These are phyloP conservation scores for Fusarium nygamai DNA, from an alignment of 2,329 filamentous ascomycete genomes.

Conservation along the genomic window DNA sequence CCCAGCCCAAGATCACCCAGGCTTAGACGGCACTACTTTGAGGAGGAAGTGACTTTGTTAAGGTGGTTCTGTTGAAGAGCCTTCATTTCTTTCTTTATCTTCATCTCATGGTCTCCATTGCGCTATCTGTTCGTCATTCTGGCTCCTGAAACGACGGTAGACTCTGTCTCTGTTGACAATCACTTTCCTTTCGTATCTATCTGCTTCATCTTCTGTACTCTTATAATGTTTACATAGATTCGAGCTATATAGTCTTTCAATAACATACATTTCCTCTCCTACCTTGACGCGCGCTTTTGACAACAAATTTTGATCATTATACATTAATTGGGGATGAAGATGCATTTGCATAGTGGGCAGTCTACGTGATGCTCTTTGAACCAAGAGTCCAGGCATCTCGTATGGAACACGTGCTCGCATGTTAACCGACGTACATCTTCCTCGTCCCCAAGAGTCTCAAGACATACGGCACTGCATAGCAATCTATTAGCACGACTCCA, in stretches of 20 bases:
- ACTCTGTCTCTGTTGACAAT: background rate
- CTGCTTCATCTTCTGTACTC: background rate
- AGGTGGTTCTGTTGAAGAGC: background rate
- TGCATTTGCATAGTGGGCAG: constrained; percentile 7
- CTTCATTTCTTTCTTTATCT: background rate
- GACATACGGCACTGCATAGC: background rate
- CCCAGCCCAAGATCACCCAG: background rate
- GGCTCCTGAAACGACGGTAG: too few relatives aligned
- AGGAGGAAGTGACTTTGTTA: background rate
- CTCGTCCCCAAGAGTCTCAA: background rate
- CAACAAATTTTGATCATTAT: background rate
- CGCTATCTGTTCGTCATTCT: background rate
- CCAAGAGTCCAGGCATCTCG: background rate
- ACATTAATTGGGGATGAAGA: background rate
- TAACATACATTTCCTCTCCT: background rate
- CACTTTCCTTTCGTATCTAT: background rate
- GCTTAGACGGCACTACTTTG: background rate
- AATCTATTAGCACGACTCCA: background rate
- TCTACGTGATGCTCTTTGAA: background rate
- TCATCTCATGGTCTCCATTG: too few relatives aligned
- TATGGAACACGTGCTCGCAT: constrained; percentile 11
- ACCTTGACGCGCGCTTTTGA: background rate
- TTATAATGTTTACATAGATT: background rate
- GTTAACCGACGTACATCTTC: background rate
- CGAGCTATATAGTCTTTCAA: background rate